Evolutionary conservation across 805 yeast genomes (phyloP).

Genomic region (Jamesozyma lodderae): DNA sequence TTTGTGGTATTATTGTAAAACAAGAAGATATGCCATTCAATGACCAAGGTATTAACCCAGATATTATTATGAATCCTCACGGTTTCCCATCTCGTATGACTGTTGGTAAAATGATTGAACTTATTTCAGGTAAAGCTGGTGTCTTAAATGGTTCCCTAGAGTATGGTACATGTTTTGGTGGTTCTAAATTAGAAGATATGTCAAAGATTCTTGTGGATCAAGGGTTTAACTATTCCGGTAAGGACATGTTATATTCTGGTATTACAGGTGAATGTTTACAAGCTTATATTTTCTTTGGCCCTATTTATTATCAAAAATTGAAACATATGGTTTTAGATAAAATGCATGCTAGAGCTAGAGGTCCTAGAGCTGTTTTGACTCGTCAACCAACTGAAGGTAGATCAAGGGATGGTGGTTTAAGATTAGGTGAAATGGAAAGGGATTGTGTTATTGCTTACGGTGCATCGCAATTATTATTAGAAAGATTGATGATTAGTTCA

Average conservation of each 20-base stretch:
- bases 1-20: conserved; percentile 94
- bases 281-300: conserved; percentile 97
- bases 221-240: conserved; percentile 92
- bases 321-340: conserved; percentile 98
- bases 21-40: conserved; percentile 96
- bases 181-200: conserved; percentile 94
- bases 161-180: conserved; percentile 98
- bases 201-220: conserved; percentile 78
- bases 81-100: conserved; percentile 99
- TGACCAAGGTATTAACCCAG: conserved; percentile 87
- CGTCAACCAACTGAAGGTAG: conserved; percentile 99
- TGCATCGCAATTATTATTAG: conserved; percentile 88
- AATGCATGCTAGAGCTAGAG: conserved; percentile 99
- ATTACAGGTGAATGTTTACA: conserved; percentile 95
- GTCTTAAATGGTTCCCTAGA: conserved; percentile 84
- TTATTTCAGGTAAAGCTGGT: conserved; percentile 96
- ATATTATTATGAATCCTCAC: conserved; percentile 97
- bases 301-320: conserved; percentile 93
- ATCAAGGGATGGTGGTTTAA: conserved; percentile 96
- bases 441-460: conserved; percentile 99
- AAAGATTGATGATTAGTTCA: conserved; percentile 90
- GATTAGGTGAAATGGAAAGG: conserved; percentile 99
- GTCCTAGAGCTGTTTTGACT: conserved; percentile 95
- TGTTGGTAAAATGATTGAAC: conserved; percentile 95
- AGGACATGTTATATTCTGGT: conserved; percentile 95